Percentiles rank a stretch among this genome's conserved stretches.
phyloP scores from a whole-genome alignment of 441 rosid genomes.

The Pelargonium fulgidum region DNA sequence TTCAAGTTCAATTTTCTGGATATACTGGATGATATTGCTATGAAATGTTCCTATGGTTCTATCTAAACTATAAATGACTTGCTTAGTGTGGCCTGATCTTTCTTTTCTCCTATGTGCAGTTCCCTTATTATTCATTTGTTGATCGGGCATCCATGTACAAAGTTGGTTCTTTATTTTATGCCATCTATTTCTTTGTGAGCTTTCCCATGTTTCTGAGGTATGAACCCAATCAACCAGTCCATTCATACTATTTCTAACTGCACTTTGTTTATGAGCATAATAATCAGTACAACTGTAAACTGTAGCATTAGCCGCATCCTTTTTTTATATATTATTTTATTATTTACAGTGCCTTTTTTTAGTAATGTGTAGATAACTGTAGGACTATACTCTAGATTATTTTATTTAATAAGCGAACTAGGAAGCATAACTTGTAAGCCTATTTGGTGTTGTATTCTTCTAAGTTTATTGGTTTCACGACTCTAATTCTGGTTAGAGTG shows the following conservation, averaged over 20 bases:
- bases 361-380: neutral
- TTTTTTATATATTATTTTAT: no score
- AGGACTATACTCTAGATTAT: no score
- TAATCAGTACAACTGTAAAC: neutral
- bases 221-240: slow-evolving; percentile 20
- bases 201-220: slow-evolving; percentile 98
- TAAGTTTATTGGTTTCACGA: neutral
- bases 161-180: slow-evolving; percentile 93
- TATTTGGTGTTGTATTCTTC: neutral
- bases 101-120: slow-evolving; percentile 49
- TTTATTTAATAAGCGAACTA: neutral
- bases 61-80: neutral
- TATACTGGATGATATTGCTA: neutral
- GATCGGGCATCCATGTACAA: slow-evolving; percentile 92
- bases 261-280: neutral
- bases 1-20: slow-evolving; percentile 1
- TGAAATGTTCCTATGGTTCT: neutral
- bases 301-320: neutral
- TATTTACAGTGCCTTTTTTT: neutral
- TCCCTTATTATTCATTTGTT: slow-evolving; percentile 93
- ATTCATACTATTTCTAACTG: neutral
- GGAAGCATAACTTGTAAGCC: neutral
- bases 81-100: slow-evolving; percentile 8
- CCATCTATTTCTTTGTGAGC: slow-evolving; percentile 92
- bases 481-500: neutral